Conservation (phyloP, 768 basidiomycete species). For the Naganishia vaughanmartiniae region DNA sequence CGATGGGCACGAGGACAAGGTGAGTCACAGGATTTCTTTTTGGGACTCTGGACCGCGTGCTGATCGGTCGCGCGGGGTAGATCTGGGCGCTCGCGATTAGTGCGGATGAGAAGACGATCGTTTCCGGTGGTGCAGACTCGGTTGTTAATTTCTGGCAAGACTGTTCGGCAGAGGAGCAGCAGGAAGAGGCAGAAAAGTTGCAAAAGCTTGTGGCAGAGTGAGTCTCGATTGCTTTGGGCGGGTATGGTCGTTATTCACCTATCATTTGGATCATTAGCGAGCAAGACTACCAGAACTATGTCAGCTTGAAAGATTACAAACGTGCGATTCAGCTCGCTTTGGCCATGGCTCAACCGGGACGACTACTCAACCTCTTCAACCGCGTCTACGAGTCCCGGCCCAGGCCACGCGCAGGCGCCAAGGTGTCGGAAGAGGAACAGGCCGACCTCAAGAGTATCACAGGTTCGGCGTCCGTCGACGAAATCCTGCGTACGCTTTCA, state of each 20-base stretch:
- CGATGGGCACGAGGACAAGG: constrained; percentile 98
- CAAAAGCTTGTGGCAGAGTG: constrained; percentile 76
- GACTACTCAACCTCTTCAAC: constrained; percentile 69
- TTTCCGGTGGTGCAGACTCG: constrained; percentile 94
- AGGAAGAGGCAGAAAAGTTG: constrained; percentile 69
- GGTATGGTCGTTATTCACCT: not conserved
- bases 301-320: constrained; percentile 81
- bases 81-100: constrained; percentile 93
- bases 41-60: not conserved
- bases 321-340: constrained; percentile 88
- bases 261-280: constrained; percentile 61
- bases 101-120: constrained; percentile 74
- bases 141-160: constrained; percentile 96
- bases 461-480: constrained; percentile 71
- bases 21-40: constrained; percentile 50
- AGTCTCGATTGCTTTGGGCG: constrained; percentile 46
- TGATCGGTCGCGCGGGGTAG: constrained; percentile 55
- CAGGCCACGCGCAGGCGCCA: constrained; percentile 7
- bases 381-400: constrained; percentile 55
- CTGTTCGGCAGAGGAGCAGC: constrained; percentile 77
- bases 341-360: constrained; percentile 87
- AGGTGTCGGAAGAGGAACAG: constrained; percentile 32
- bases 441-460: constrained; percentile 57
- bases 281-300: constrained; percentile 90
- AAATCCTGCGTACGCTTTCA: constrained; percentile 70